Conservation (phyloP, 2,329 filamentous ascomycete genomes). For the Fusarium denticulatum region DNA sequence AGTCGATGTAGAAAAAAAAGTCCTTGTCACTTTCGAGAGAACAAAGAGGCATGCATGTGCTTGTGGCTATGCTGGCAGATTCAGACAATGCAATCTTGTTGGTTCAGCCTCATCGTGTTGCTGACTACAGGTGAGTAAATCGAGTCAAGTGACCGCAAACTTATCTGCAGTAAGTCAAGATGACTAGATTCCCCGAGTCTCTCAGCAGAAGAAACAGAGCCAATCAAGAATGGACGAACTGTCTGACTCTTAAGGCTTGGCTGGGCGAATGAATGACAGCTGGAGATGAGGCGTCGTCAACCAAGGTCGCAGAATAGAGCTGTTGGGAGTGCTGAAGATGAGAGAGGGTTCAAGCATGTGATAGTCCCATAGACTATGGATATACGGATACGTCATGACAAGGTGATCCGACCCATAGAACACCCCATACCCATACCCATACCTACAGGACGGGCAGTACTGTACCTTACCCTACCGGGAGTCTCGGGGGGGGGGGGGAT, state of each 20-base stretch:
- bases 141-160: slow-evolving; percentile 28
- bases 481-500: slow-evolving; percentile 18
- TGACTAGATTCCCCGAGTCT: slow-evolving; percentile 23
- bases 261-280: background rate
- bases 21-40: slow-evolving; percentile 9
- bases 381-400: slow-evolving; percentile 34
- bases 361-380: slow-evolving; percentile 38
- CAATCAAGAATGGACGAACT: slow-evolving; percentile 21
- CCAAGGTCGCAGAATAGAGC: slow-evolving; percentile 17
- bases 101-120: slow-evolving; percentile 16
- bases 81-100: slow-evolving; percentile 5
- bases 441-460: slow-evolving; percentile 2
- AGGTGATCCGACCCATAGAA: slow-evolving; percentile 1
- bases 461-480: slow-evolving; percentile 28
- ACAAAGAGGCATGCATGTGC: slow-evolving; percentile 19
- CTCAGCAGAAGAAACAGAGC: slow-evolving; percentile 6
- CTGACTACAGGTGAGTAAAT: slow-evolving; percentile 20
- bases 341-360: slow-evolving; percentile 39
- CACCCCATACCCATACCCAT: background rate
- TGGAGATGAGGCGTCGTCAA: slow-evolving; percentile 32
- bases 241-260: slow-evolving; percentile 19
- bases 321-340: slow-evolving; percentile 20
- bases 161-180: slow-evolving; percentile 32
- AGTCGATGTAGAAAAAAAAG: slow-evolving; percentile 8
- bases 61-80: slow-evolving; percentile 24